A percentile compares a stretch with the other conserved stretches of the same genome.
Evolutionary conservation across 2,329 filamentous ascomycete species (phyloP).

Genomic region (Graphilbum sp.): DNA sequence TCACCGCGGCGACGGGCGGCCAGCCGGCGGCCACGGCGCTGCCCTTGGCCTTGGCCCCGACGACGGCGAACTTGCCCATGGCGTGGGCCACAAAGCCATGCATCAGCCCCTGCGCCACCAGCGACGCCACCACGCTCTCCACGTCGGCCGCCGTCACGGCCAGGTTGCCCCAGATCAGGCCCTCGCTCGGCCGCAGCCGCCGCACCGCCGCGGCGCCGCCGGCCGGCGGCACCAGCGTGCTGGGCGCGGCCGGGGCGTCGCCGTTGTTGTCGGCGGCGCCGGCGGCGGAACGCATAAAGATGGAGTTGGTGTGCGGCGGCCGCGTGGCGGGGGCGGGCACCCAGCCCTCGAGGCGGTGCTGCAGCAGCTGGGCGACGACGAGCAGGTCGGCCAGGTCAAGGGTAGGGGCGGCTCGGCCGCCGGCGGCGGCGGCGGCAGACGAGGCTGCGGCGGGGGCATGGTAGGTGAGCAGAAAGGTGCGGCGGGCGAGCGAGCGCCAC

Average conservation of each 20-base stretch:
- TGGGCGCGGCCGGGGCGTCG: conserved; percentile 2
- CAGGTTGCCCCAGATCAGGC: conserved; percentile 47
- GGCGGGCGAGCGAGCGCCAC: conserved; percentile 68
- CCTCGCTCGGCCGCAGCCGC: conserved; percentile 38
- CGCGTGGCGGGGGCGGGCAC: conserved; percentile 20
- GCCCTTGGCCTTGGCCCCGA: conserved; percentile 53
- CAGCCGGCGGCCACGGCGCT: conserved; percentile 56
- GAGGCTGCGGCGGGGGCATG: conserved; percentile 42
- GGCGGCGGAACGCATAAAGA: conserved; percentile 35
- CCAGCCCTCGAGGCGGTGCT: conserved; percentile 46
- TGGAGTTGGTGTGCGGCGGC: conserved; percentile 27
- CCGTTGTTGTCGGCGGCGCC: conserved; percentile 20
- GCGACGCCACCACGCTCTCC: conserved; percentile 60
- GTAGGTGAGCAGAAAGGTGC: conserved; percentile 64
- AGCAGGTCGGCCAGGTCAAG: conserved; percentile 57
- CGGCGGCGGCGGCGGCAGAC: conserved; percentile 6
- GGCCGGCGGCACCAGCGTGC: conserved; percentile 27
- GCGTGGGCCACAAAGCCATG: conserved; percentile 72
- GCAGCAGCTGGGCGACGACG: conserved; percentile 45
- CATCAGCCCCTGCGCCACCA: conserved; percentile 67
- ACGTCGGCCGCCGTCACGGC: conserved; percentile 45
- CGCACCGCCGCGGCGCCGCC: conserved; percentile 25
- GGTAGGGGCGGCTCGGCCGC: conserved; percentile 49
- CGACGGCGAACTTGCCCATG: conserved; percentile 63
- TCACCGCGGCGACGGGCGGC: conserved; percentile 54